Percentiles rank a stretch among this genome's conserved stretches.
Evolutionary conservation across 306 rosid species (phyloP).

Genomic region (Sindora glabra): DNA sequence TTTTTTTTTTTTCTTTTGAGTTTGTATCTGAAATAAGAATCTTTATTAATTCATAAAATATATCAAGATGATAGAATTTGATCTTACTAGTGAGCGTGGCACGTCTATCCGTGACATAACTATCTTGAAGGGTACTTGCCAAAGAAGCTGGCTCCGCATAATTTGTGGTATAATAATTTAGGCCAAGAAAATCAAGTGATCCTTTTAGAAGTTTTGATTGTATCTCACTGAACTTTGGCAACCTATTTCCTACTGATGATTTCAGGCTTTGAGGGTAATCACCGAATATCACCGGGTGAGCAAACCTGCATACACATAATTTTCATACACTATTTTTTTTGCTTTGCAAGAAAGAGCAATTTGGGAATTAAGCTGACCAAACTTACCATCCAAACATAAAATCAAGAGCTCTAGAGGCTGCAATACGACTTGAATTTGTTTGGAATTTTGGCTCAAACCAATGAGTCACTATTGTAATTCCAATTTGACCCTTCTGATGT

Average conservation of each 20-base stretch:
- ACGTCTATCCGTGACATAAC: conserved; percentile 14
- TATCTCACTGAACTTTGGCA: conserved; percentile 39
- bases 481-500: conserved; percentile 28
- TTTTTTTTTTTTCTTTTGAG: too few relatives aligned
- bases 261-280: conserved; percentile 41
- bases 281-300: conserved; percentile 50
- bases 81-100: not conserved
- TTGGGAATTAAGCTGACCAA: not conserved
- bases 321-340: not conserved
- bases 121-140: conserved; percentile 3
- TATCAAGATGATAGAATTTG: too few relatives aligned
- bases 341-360: too few relatives aligned
- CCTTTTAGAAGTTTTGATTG: conserved; percentile 24
- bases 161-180: conserved; percentile 47
- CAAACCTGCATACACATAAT: conserved; percentile 29
- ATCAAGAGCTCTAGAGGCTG: conserved; percentile 25
- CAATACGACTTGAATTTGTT: not conserved
- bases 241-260: conserved; percentile 30
- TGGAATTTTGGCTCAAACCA: conserved; percentile 22
- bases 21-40: too few relatives aligned
- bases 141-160: conserved; percentile 14
- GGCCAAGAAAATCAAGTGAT: conserved; percentile 54
- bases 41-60: too few relatives aligned
- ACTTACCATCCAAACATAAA: conserved; percentile 30
- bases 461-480: conserved; percentile 22